Percentiles rank a stretch among this genome's conserved stretches.
These are phyloP conservation scores for Trichophaea hybrida DNA, from an alignment of 2,329 filamentous ascomycete species.

Conservation along the genomic window DNA sequence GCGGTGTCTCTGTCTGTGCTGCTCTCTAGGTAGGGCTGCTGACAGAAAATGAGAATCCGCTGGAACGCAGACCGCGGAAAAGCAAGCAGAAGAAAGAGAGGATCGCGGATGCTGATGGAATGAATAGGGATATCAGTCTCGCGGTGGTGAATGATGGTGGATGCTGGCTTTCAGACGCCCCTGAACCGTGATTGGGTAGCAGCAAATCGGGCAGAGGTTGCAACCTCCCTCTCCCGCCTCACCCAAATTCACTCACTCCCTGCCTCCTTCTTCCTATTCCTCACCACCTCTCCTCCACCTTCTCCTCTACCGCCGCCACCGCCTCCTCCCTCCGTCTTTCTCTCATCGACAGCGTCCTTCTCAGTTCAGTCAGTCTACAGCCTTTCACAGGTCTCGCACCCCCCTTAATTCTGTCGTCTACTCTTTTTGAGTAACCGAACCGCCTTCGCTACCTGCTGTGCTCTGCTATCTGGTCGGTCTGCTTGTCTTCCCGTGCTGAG, in stretches of 20 bases:
- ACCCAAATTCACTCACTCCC: conserved; percentile 6
- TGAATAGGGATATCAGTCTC: too few species aligned
- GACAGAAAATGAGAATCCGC: too few species aligned
- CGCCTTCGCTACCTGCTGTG: background rate
- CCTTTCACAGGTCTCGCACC: background rate
- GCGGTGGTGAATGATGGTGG: too few species aligned
- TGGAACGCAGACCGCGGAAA: too few species aligned
- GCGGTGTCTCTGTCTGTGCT: too few species aligned
- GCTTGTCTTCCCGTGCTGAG: conserved; percentile 23
- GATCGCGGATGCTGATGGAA: too few species aligned
- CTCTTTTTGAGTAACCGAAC: background rate
- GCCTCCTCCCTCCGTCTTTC: conserved; percentile 14
- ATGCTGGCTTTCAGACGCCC: too few species aligned
- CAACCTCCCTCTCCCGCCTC: background rate
- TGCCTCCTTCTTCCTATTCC: conserved; percentile 15
- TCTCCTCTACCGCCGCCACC: conserved; percentile 13
- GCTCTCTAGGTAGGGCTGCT: too few species aligned
- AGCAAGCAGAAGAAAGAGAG: too few species aligned
- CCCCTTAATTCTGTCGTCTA: conserved; percentile 1
- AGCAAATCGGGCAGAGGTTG: too few species aligned
- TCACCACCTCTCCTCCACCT: conserved; percentile 13
- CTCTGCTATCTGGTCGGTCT: conserved; percentile 8
- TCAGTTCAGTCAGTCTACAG: conserved; percentile 4
- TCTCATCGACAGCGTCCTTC: conserved; percentile 6
- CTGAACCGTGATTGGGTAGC: too few species aligned